phyloP scores from a whole-genome alignment of 2,329 filamentous ascomycete species.

The Trichophyton verrucosum region DNA sequence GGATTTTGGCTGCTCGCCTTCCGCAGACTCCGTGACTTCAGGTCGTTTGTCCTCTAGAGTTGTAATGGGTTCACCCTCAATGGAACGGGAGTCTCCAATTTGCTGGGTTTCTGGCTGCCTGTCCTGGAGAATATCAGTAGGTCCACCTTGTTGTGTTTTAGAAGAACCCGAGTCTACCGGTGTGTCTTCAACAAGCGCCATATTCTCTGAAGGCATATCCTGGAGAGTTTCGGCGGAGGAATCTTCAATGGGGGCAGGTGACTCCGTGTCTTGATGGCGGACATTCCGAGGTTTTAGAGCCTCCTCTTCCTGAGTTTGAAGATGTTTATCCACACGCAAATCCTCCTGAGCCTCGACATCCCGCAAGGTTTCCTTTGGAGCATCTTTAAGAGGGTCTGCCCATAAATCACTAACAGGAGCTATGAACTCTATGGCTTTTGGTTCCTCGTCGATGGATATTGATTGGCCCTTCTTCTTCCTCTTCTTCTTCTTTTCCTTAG shows the following conservation, averaged over 20 bases:
- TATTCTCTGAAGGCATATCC: not conserved
- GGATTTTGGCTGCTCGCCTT: not conserved
- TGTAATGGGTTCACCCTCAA: not conserved
- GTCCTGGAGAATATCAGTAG: not conserved
- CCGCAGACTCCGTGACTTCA: not conserved
- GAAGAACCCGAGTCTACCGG: not conserved
- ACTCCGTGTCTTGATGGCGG: not conserved
- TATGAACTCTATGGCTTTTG: not conserved
- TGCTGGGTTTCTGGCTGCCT: not conserved
- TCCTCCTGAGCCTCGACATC: not conserved
- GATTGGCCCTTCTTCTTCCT: not conserved
- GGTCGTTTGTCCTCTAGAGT: not conserved
- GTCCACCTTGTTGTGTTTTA: not conserved
- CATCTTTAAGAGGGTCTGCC: not conserved
- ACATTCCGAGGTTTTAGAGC: not conserved
- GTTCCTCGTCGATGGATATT: not conserved
- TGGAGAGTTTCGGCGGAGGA: not conserved
- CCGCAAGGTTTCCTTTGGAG: not conserved
- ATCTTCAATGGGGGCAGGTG: not conserved
- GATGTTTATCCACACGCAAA: not conserved
- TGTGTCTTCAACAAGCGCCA: not conserved
- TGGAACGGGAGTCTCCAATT: not conserved
- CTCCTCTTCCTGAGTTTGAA: not conserved
- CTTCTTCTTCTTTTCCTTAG: not conserved
- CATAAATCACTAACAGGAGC: not conserved